Evolutionary conservation across 139 green algal species (phyloP), one percentile per base, ranked within the genome.

Genomic region (Chlorella sp.): DNA sequence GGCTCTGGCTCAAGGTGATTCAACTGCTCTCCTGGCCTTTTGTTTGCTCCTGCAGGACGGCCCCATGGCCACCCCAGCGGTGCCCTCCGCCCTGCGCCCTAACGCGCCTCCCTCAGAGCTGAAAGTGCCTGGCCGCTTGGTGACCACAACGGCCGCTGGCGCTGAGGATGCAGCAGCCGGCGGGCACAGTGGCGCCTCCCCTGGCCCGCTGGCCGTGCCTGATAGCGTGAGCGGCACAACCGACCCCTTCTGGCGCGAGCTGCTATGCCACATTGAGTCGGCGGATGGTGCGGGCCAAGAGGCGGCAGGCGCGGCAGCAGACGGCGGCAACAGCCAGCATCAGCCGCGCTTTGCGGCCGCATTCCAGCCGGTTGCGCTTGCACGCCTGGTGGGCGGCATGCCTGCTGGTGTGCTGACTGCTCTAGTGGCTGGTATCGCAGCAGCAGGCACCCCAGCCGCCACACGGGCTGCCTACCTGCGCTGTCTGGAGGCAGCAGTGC

Each of bases 201-300:
- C 39, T 2, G 18, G 56, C 7, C 85, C 60, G 25, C 65, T 87
- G 64, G 28, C 44, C 23, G 60, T 90, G 78, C 64, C 55, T 2
- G 69, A 39, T 0, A 30, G 51, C 4, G 32, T 90, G 15, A 69
- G 63, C 39, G 78, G 87, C 63, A 86, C 87, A 2, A 39, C 70
- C 9, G 87, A 91, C 60, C 70, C 82, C 4, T 91, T 82, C 63
- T 91, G 87, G 87, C 64, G 70, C 4, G 21, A 16, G 4, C 64
- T 91, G 70, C 60, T 83, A 56, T 47, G 85, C 34, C 57, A 82
- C n/a, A 78, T 90, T 28, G 85, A 88, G 23, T 32, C 36, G 18
- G 70, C 57, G 4, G 76, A 82, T 28, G 57, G 16, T 28, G 57
- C 25, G 0, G 7, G 25, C 60, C 16, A 67, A 3, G 12, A 15